Base-by-base conservation (phyloP, 2,329 filamentous ascomycete species). In the Pseudogymnoascus sp. region DNA sequence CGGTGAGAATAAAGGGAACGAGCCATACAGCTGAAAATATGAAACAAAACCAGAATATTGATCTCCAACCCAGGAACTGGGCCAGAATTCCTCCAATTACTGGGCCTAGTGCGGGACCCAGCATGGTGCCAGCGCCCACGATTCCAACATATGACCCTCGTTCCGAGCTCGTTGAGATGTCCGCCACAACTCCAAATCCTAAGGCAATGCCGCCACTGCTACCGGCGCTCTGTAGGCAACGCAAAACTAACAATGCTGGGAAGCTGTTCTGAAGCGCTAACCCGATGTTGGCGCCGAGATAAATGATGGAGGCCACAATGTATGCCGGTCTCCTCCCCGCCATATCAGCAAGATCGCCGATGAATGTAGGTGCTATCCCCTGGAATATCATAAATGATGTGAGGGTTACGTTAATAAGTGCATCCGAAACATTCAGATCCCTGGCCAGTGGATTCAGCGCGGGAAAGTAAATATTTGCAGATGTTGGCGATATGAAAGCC, bases 131-230 rank as follows among this genome's bases (percentile, higher is more conserved):
- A 16, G 38, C 33, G 33, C 35, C 33, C n/a, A 86, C 83, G 64
- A 86, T 81, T 60, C 84, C 88, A 76, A 92, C 87, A 69, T 89
- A 92, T 62, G 81, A 83, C 2, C 90, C 90, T 67, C 90, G 78
- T 72, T 93, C 88, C 0, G 83, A 80, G 52, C 82, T 85, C 0
- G 87, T 84, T 0, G 86, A 81, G 4, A 92, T 80, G 68, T 94
- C 90, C 0, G 87, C 86, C 12, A 92, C 82, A 1, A 91, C 84
- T 1, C 85, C 90, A 65, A 82, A 88, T 0, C 83, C 84, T 1
- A 94, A 77, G 0, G 89, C 86, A n/a, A 91, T 78, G 0, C 87
- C 82, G 0, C 79, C 79, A 65, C 78, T 80, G 64, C 78, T 81
- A 0, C 58, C 58, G 2, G 58, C 58, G 23, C 58, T 60, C 58